phyloP scores from a whole-genome alignment of 1,284 basidiomycete species.

The Mycena sp. region DNA sequence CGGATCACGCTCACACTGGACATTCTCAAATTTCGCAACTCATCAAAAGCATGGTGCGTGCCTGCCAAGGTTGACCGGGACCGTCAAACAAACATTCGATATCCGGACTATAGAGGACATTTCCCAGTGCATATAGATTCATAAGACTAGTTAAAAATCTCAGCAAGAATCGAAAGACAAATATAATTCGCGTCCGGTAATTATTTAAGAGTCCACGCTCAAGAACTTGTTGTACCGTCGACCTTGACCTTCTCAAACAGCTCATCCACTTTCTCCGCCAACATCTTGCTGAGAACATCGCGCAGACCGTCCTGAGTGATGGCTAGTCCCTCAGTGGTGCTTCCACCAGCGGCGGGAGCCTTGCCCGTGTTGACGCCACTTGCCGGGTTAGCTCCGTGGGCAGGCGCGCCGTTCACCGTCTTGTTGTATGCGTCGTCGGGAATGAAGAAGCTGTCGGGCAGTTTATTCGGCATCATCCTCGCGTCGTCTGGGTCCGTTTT shows the following conservation, averaged over 20 bases:
- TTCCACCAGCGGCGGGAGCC: not conserved
- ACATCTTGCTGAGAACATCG: constrained; percentile 8
- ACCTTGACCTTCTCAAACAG: not conserved
- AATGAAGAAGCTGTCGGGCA: constrained; percentile 23
- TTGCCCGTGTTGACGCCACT: not conserved
- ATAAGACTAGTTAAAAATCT: too few species aligned
- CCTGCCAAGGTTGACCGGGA: too few species aligned
- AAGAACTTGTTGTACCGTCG: too few species aligned
- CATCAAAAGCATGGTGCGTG: too few species aligned
- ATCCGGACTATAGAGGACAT: too few species aligned
- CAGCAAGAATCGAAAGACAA: too few species aligned
- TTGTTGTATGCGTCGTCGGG: constrained; percentile 17
- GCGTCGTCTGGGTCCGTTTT: constrained; percentile 14
- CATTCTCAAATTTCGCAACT: too few species aligned
- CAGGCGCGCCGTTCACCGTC: not conserved
- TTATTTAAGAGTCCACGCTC: too few species aligned
- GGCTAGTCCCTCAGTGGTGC: not conserved
- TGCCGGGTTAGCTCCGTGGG: not conserved
- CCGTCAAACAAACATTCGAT: too few species aligned
- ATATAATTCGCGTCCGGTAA: too few species aligned
- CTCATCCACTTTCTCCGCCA: constrained; percentile 21
- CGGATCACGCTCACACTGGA: too few species aligned
- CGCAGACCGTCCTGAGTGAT: constrained; percentile 5
- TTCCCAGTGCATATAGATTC: too few species aligned
- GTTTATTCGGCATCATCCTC: constrained; percentile 4